These are phyloP conservation scores for Aureobasidium mangrovei DNA, from an alignment of 2,329 filamentous ascomycete species.

Conservation along the genomic window DNA sequence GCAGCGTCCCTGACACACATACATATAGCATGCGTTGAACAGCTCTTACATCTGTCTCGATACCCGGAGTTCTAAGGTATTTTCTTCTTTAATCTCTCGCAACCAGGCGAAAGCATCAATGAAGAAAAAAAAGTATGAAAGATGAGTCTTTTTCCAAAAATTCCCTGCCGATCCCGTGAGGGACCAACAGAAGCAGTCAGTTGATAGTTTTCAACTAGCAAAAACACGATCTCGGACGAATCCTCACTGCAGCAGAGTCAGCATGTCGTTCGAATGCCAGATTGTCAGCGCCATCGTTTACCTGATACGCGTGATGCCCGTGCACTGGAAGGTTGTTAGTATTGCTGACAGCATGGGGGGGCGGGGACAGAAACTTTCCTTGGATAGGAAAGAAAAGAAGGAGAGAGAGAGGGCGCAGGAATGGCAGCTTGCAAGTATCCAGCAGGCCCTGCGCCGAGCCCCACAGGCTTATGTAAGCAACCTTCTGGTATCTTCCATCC, in stretches of 20 bases:
- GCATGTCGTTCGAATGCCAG: too few species aligned
- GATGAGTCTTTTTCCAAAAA: slow-evolving; percentile 53
- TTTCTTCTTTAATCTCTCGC: slow-evolving; percentile 11
- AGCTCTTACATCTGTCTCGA: too few species aligned
- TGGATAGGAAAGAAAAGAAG: slow-evolving; percentile 10
- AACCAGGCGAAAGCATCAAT: slow-evolving; percentile 2
- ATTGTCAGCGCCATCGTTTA: too few species aligned
- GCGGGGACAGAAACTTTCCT: background rate
- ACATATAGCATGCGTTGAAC: too few species aligned
- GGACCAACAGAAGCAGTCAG: slow-evolving; percentile 66
- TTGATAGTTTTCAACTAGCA: slow-evolving; percentile 83
- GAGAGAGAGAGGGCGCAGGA: background rate
- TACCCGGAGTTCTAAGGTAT: background rate
- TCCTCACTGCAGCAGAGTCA: slow-evolving; percentile 55
- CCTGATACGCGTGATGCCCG: slow-evolving; percentile 66
- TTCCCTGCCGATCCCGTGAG: slow-evolving; percentile 57
- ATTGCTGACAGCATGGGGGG: slow-evolving; percentile 8
- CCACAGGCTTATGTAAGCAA: background rate
- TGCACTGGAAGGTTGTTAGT: slow-evolving; percentile 53
- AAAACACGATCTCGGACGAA: slow-evolving; percentile 79
- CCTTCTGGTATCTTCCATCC: background rate
- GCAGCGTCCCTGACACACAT: too few species aligned
- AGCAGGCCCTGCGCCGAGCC: background rate
- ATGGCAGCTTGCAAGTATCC: background rate
- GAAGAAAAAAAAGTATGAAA: background rate